Conservation (phyloP, 257 asterid species). For the Cordia subcordata region DNA sequence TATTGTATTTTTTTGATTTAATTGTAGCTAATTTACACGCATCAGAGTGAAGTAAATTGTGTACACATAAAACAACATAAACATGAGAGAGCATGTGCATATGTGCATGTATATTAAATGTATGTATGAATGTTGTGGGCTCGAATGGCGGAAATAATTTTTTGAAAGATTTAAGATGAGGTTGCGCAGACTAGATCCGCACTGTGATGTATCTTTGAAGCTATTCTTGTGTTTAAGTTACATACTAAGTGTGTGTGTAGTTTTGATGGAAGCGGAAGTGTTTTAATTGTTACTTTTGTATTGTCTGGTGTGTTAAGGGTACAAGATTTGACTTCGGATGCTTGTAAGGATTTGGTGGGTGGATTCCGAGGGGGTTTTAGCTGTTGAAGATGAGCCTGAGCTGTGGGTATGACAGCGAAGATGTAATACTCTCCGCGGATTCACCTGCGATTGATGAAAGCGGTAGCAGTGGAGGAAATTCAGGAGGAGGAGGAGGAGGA, state of each 20-base stretch:
- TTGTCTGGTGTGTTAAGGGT: neutral
- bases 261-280: too few relatives aligned
- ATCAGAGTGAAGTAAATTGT: neutral
- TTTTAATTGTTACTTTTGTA: neutral
- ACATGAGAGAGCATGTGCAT: neutral
- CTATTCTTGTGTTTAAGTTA: too few relatives aligned
- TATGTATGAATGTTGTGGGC: too few relatives aligned
- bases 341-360: neutral
- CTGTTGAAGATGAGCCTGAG: constrained; percentile 30
- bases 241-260: too few relatives aligned
- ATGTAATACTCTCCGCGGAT: constrained; percentile 46
- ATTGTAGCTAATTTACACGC: neutral
- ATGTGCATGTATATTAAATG: too few relatives aligned
- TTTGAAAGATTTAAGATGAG: too few relatives aligned
- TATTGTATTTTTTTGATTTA: too few relatives aligned
- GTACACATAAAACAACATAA: neutral
- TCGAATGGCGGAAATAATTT: too few relatives aligned
- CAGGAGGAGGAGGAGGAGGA: constrained; percentile 18
- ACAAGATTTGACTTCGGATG: neutral
- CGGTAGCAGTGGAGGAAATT: constrained; percentile 36
- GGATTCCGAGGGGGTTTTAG: neutral
- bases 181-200: too few relatives aligned
- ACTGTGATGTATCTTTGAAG: too few relatives aligned
- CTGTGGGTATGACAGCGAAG: constrained; percentile 40
- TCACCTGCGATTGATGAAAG: constrained; percentile 51